phyloP scores from a whole-genome alignment of 768 basidiomycete genomes.

The Scleroderma citrinum region DNA sequence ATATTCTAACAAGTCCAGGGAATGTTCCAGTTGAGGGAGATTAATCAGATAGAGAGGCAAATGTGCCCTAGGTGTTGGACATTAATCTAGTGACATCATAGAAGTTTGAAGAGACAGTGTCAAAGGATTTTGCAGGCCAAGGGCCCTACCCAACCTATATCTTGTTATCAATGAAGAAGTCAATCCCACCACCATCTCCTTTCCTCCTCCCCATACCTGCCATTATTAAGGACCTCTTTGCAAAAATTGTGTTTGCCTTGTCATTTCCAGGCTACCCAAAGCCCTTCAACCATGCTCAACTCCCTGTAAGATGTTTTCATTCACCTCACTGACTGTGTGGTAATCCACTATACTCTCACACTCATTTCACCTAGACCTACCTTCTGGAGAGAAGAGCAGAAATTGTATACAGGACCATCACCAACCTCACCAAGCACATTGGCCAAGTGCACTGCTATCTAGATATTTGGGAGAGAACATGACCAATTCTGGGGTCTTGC shows the following conservation, averaged over 20 bases:
- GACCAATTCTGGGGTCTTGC: constrained; percentile 98
- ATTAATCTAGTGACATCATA: constrained; percentile 57
- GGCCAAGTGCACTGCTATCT: constrained; percentile 89
- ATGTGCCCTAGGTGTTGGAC: constrained; percentile 82
- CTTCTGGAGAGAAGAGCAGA: constrained; percentile 25
- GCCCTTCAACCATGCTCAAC: constrained; percentile 26
- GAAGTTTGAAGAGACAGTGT: constrained; percentile 57
- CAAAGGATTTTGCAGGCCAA: constrained; percentile 50
- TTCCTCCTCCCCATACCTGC: constrained; percentile 49
- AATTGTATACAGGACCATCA: constrained; percentile 3
- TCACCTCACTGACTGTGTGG: constrained; percentile 57
- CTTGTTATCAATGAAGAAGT: constrained; percentile 55
- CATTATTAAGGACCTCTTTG: constrained; percentile 43
- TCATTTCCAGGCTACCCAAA: constrained; percentile 28
- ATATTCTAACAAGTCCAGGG: constrained; percentile 90
- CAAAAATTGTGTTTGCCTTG: constrained; percentile 40
- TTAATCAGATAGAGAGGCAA: constrained; percentile 79
- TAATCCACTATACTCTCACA: constrained; percentile 27
- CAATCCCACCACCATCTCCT: constrained; percentile 35
- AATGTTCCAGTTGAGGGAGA: constrained; percentile 72
- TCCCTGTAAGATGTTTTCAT: constrained; percentile 60
- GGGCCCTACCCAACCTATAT: constrained; percentile 62
- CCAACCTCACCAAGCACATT: constrained; percentile 31
- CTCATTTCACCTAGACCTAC: constrained; percentile 18
- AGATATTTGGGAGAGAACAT: constrained; percentile 94